Percentiles rank a stretch among this genome's conserved stretches.
These are phyloP conservation scores for Pseudovirgaria hyperparasitica DNA, from an alignment of 2,329 filamentous ascomycete genomes.

Conservation along the genomic window DNA sequence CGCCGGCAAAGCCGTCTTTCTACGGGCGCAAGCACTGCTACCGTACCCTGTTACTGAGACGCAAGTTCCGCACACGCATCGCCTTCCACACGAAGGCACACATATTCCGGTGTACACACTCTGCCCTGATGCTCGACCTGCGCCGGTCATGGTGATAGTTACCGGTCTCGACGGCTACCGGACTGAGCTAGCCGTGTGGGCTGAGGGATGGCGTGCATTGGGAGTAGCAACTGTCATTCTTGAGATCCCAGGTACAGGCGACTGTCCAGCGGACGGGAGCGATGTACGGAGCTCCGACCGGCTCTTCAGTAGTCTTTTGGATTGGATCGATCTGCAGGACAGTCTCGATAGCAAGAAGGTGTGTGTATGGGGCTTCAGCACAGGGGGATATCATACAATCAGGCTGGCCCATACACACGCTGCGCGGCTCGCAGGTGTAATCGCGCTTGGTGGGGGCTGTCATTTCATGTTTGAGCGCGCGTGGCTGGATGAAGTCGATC, in stretches of 20 bases:
- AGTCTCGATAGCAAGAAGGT: slow-evolving; percentile 36
- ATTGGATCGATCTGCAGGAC: slow-evolving; percentile 37
- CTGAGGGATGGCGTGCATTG: slow-evolving; percentile 36
- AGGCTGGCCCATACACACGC: slow-evolving; percentile 45
- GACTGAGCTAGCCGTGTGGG: slow-evolving; percentile 42
- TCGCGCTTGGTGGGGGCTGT: slow-evolving; percentile 42
- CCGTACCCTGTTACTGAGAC: slow-evolving; percentile 50
- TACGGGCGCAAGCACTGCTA: slow-evolving; percentile 36
- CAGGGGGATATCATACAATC: slow-evolving; percentile 47
- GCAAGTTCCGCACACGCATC: slow-evolving; percentile 44
- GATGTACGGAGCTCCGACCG: slow-evolving; percentile 40
- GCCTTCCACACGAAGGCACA: slow-evolving; percentile 37
- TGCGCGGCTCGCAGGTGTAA: slow-evolving; percentile 36
- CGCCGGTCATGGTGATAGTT: slow-evolving; percentile 42
- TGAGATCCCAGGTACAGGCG: slow-evolving; percentile 46
- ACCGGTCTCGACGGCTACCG: slow-evolving; percentile 48
- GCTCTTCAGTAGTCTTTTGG: slow-evolving; percentile 40
- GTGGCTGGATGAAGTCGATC: slow-evolving; percentile 43
- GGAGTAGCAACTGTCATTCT: slow-evolving; percentile 38
- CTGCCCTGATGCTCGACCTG: slow-evolving; percentile 38
- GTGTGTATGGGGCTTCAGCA: slow-evolving; percentile 44
- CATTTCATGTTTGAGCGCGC: slow-evolving; percentile 45
- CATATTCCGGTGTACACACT: slow-evolving; percentile 54
- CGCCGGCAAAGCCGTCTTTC: slow-evolving; percentile 50
- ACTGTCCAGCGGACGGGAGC: slow-evolving; percentile 36